Percentiles rank a stretch among this genome's conserved stretches.
phyloP scores from a whole-genome alignment of 2,329 filamentous ascomycete genomes.

The Paraphaeosphaeria minitans region DNA sequence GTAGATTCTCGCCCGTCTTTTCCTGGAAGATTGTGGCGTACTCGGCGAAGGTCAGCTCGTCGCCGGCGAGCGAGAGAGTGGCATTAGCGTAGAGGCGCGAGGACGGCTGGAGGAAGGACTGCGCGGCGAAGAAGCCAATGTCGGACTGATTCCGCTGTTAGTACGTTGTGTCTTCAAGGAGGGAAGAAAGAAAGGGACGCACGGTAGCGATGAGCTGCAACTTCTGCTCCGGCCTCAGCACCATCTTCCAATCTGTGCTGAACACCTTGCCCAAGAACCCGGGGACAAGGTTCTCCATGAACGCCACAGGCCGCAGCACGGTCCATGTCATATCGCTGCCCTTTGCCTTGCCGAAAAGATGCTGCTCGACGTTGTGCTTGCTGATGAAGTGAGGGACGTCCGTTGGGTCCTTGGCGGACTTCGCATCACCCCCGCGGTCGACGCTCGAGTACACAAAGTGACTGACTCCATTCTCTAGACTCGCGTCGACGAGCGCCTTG shows the following conservation, averaged over 20 bases:
- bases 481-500: slow-evolving; percentile 44
- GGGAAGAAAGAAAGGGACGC: not conserved
- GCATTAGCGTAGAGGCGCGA: slow-evolving; percentile 22
- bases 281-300: slow-evolving; percentile 61
- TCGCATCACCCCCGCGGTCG: slow-evolving; percentile 42
- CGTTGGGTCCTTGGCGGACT: slow-evolving; percentile 58
- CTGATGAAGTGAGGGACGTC: slow-evolving; percentile 64
- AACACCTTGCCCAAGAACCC: slow-evolving; percentile 55
- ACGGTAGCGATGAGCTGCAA: slow-evolving; percentile 23
- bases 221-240: slow-evolving; percentile 29
- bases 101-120: slow-evolving; percentile 47
- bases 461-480: slow-evolving; percentile 36
- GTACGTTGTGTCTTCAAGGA: not conserved
- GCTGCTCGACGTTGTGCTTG: slow-evolving; percentile 65
- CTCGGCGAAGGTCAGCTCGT: slow-evolving; percentile 51
- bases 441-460: slow-evolving; percentile 47
- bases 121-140: slow-evolving; percentile 54
- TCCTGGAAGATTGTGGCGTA: slow-evolving; percentile 50
- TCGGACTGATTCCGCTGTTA: slow-evolving; percentile 33
- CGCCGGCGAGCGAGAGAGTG: slow-evolving; percentile 53
- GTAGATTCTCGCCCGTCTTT: slow-evolving; percentile 48
- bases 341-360: slow-evolving; percentile 51
- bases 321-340: slow-evolving; percentile 60
- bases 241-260: slow-evolving; percentile 43
- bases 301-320: slow-evolving; percentile 63